A percentile compares a stretch with the other conserved stretches of the same genome.
These are phyloP conservation scores for Fusarium metavorans DNA, from an alignment of 2,329 filamentous ascomycete genomes.

Conservation along the genomic window DNA sequence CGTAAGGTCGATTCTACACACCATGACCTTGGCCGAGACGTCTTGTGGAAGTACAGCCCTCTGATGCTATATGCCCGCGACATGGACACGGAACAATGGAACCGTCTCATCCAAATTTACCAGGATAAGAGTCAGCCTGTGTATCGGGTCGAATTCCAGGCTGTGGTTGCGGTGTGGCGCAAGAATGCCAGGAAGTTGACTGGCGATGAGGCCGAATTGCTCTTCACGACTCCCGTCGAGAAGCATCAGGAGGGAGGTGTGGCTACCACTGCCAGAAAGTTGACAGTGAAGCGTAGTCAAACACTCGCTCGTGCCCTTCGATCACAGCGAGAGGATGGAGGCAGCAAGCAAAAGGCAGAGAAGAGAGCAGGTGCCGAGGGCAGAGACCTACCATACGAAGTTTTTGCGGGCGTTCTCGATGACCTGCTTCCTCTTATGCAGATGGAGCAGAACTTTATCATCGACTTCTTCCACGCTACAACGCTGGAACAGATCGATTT, in stretches of 20 bases:
- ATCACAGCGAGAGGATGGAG: slow-evolving; percentile 73
- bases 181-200: slow-evolving; percentile 79
- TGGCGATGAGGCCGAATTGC: slow-evolving; percentile 82
- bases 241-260: slow-evolving; percentile 87
- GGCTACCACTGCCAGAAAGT: slow-evolving; percentile 79
- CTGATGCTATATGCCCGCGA: slow-evolving; percentile 90
- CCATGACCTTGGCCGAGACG: slow-evolving; percentile 77
- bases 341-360: slow-evolving; percentile 61
- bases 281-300: slow-evolving; percentile 94
- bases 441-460: slow-evolving; percentile 95
- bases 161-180: slow-evolving; percentile 83
- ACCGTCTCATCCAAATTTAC: slow-evolving; percentile 82
- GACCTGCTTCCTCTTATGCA: slow-evolving; percentile 86
- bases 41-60: slow-evolving; percentile 89
- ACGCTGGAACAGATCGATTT: slow-evolving; percentile 87
- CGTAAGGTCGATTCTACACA: slow-evolving; percentile 78
- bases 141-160: slow-evolving; percentile 85
- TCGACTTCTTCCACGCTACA: slow-evolving; percentile 97
- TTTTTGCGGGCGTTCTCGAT: slow-evolving; percentile 83
- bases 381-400: slow-evolving; percentile 80
- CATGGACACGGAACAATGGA: slow-evolving; percentile 85
- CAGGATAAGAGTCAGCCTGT: slow-evolving; percentile 80
- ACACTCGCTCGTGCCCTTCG: slow-evolving; percentile 82
- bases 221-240: slow-evolving; percentile 88
- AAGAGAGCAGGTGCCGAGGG: slow-evolving; percentile 71